These are phyloP conservation scores for Dactylella cylindrospora DNA, from an alignment of 2,329 filamentous ascomycete species.

Conservation along the genomic window DNA sequence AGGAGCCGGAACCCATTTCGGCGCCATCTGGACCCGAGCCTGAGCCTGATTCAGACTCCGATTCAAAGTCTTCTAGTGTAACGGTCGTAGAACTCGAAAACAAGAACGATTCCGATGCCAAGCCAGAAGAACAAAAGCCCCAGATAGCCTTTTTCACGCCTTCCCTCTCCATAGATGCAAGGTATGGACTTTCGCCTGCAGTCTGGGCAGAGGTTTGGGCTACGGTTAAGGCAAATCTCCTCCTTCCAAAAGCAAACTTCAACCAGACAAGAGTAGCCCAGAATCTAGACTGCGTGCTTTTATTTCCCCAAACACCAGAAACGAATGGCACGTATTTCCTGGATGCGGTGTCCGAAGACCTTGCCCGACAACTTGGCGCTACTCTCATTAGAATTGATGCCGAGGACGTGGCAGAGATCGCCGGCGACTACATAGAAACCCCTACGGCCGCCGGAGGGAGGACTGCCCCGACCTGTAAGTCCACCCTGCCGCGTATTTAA, in stretches of 20 bases:
- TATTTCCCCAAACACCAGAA: constrained; percentile 59
- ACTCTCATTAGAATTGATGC: constrained; percentile 70
- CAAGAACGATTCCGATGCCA: not conserved
- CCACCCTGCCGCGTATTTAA: too few relatives aligned
- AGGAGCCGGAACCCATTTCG: constrained; percentile 1
- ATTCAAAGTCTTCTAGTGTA: not conserved
- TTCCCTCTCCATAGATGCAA: constrained; percentile 37
- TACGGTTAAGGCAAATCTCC: constrained; percentile 58
- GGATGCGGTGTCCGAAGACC: constrained; percentile 63
- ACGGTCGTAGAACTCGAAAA: constrained; percentile 7
- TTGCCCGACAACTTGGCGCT: constrained; percentile 64
- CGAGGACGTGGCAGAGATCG: constrained; percentile 68
- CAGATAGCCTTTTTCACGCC: constrained; percentile 41
- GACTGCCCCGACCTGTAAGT: constrained; percentile 9
- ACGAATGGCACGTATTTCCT: constrained; percentile 59
- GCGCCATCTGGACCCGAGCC: not conserved
- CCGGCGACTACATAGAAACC: constrained; percentile 65
- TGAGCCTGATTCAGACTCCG: not conserved
- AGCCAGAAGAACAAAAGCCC: constrained; percentile 2
- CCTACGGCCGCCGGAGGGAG: constrained; percentile 57
- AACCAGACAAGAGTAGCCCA: constrained; percentile 52
- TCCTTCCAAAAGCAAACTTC: constrained; percentile 53
- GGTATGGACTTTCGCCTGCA: constrained; percentile 53
- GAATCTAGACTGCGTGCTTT: constrained; percentile 62
- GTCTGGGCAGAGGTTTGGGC: constrained; percentile 58